Evolutionary conservation across 768 basidiomycete species (phyloP), one percentile per base, ranked within the genome.

Genomic region (Pisolithus marmoratus): DNA sequence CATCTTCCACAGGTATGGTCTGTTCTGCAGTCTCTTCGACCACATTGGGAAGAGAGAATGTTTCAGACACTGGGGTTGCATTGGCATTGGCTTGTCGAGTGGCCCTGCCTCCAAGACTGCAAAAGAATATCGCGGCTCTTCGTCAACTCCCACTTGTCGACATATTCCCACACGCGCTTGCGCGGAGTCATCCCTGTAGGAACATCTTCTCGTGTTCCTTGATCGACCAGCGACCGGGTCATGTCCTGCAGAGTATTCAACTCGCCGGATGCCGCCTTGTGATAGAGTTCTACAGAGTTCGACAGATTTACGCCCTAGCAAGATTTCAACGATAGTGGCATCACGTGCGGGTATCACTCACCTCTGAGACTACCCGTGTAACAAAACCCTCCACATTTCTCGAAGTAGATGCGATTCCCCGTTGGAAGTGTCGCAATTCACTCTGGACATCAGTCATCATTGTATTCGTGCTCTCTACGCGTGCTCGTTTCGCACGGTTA

Each of bases 131-230:
- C 80, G 24, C 90, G 79, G 51, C 70, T 74, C 54, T 79, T 72
- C 6, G 88, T 89, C 52, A 87, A 68, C 38, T 81, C 76, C 88
- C 90, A 92, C 46, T 80, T 68, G 56, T 87, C 85, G 6, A 75
- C 73, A 54, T 84, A 84, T 54, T 84, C 72, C 82, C 86, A 87
- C 27, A 69, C 66, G 29, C 87, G 83, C 72, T 89, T 91, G 43
- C 80, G 81, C 34, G 91, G 91, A 3, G 90, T 93, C 49, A 70
- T 69, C 5, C 90, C 90, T 14, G 84, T 88, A 1, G 86, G 70
- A 20, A 70, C 62, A 60, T 92, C 90, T 50, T 82, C 80, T 51
- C 71, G 77, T 8, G 78, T 72, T 8, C 83, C 88, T 50, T 82
- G 73, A 26, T 82, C 77, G 7, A 74, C 63, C 20, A 91, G 68